Base-by-base conservation (phyloP, 2,329 filamentous ascomycete species). In the Pseudogymnoascus sp. region DNA sequence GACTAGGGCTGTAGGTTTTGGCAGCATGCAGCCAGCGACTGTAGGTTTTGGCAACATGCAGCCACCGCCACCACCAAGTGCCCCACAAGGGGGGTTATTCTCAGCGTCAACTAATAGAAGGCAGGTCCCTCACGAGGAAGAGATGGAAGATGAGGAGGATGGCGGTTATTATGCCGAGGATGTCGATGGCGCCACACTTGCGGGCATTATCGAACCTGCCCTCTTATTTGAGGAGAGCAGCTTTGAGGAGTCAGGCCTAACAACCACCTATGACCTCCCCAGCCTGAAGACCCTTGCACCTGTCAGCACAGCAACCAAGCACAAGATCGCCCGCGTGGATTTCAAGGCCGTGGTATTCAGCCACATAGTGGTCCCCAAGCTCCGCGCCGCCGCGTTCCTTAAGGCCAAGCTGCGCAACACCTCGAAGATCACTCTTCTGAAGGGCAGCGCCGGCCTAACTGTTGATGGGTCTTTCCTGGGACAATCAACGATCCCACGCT, bases 391-490 rank as follows among this genome's bases (percentile, higher is more conserved):
- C 2, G 85, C 85, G 1, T 87, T 84, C 74, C 79, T 88, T 61
- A 81, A 82, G 65, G 83, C 83, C 15, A 77, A 78, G 61, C 72
- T 88, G 42, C 78, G 77, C 60, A 88, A 88, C 71, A 75, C 72
- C 15, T 83, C 80, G 69, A 79, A 78, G 65, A 76, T 86, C 46
- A 82, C 83, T 0, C 76, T 88, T 6, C 79, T 86, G 19, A 76
- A 76, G 60, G 85, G 84, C 4, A 77, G 78, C 1, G 78, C 79
- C 0, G 83, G 84, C 4, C 75, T 88, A 7, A 87, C 83, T 0
- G 79, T 88, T n/a, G 86, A 88, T 69, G 83, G 83, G 2, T 79
- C 78, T 7, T 88, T 88, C 73, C 75, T 88, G 62, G 85, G 85
- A 3, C 82, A 82, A 63, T 79, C 80, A 1, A 75, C 70, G 0